Evolutionary conservation across 164 flowering plant species (phyloP), one percentile per base, ranked within the genome.

Genomic region (Pachysandra terminalis): DNA sequence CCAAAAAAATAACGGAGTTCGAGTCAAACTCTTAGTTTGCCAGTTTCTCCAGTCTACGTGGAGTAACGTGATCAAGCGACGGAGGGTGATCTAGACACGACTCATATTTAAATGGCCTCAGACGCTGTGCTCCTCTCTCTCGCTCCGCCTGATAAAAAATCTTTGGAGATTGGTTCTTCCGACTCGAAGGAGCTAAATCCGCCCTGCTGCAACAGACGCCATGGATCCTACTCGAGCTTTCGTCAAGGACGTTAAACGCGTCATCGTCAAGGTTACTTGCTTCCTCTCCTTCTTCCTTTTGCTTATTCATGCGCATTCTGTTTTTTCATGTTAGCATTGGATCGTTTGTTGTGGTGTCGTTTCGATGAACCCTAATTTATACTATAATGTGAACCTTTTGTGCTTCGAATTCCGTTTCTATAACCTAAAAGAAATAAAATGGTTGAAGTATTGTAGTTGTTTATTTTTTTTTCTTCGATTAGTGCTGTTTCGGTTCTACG

Each of bases 221-320:
- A 75, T 74, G 74, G 86, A 87, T 72, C 62, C 79, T 4, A 68
- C 83, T 16, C 78, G 92, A 59, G 81, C 62, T 55, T 87, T 87
- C 64, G 73, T 81, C 63, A 87, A 71, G 68, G 67, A 81, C 24
- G 87, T 80, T 35, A 84, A 81, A 80, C 90, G 90, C 60, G 65
- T 87, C 65, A 65, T 87, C 28, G 74, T 87, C 54, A 87, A 86
- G 88, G 92, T 63, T 35, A 16, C 14, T 28, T 86, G 21, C 41
- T 9, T 51, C 28, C 55, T 45, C 27, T 12, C 13, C 22, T 17
- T 63, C 22, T 25, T 27, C 3, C 41, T n/a, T 26, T 19, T 19
- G 12, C 41, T 7, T 24, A 58, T 19, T 14, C 0, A 4, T 40
- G 16, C 15, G 9, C n/a, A 4, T 61, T 24, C 53, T 19, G 16